Evolutionary conservation across 176 grass and related monocot genomes (phyloP).

Genomic region (Raddia distichophylla): DNA sequence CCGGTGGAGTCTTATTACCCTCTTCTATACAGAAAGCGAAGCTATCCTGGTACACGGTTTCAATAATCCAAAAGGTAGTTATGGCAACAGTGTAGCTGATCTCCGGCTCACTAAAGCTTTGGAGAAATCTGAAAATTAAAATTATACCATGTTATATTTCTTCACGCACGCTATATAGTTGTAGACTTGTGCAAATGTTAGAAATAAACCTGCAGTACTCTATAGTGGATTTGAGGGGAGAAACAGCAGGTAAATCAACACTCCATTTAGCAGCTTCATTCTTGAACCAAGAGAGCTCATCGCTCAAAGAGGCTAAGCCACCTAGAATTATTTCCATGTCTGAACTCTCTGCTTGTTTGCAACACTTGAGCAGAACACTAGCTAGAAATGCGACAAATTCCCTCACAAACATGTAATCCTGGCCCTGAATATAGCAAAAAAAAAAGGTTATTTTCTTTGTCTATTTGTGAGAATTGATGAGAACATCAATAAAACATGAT

Average conservation of each 20-base stretch:
- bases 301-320: constrained; percentile 61
- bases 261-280: constrained; percentile 80
- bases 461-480: neutral
- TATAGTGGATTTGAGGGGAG: constrained; percentile 62
- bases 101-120: constrained; percentile 56
- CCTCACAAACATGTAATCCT: constrained; percentile 73
- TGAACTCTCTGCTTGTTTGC: constrained; percentile 57
- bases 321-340: constrained; percentile 83
- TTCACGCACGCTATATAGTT: neutral
- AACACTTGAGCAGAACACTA: constrained; percentile 74
- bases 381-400: constrained; percentile 65
- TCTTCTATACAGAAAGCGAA: constrained; percentile 72
- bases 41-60: constrained; percentile 91
- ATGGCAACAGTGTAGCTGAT: constrained; percentile 61
- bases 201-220: constrained; percentile 67
- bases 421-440: constrained; percentile 48
- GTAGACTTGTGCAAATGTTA: neutral
- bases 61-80: constrained; percentile 81
- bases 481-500: neutral
- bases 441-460: neutral
- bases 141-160: constrained; percentile 20
- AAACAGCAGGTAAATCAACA: constrained; percentile 52
- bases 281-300: constrained; percentile 84
- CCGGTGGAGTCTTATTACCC: constrained; percentile 58
- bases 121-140: constrained; percentile 64